Evolutionary conservation across 2,329 filamentous ascomycete genomes (phyloP).

Genomic region (Mariannaea sp.): DNA sequence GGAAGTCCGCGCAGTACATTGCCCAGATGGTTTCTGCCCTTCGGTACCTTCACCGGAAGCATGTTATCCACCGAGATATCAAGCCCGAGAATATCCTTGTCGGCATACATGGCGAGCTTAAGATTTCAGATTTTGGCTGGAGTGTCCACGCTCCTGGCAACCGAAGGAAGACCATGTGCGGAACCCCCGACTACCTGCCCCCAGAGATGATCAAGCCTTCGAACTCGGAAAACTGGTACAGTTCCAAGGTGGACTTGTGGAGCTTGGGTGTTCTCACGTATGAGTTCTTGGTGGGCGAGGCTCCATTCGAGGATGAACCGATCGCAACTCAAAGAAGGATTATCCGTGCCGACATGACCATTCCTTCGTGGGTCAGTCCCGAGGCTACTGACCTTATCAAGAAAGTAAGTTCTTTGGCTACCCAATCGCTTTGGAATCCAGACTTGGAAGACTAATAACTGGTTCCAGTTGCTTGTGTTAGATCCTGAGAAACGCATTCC

Average conservation of each 20-base stretch:
- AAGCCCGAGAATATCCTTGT: conserved; percentile 98
- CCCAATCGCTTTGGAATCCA: neutral
- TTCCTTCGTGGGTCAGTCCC: conserved; percentile 86
- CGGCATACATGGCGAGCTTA: conserved; percentile 96
- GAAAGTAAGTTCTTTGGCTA: conserved; percentile 61
- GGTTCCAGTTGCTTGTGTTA: conserved; percentile 76
- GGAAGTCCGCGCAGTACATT: conserved; percentile 84
- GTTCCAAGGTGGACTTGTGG: conserved; percentile 96
- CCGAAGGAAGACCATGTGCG: conserved; percentile 91
- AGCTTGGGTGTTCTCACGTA: conserved; percentile 93
- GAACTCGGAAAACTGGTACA: conserved; percentile 83
- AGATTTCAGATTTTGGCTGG: conserved; percentile 98
- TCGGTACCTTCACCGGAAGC: conserved; percentile 92
- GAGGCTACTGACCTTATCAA: conserved; percentile 94
- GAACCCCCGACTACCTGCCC: conserved; percentile 94
- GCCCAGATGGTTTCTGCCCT: conserved; percentile 87
- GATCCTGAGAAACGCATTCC: conserved; percentile 93
- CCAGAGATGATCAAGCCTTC: conserved; percentile 95
- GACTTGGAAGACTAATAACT: conserved; percentile 31
- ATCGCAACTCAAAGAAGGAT: conserved; percentile 95
- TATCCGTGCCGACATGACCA: conserved; percentile 85
- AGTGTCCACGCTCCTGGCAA: conserved; percentile 97
- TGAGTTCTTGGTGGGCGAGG: conserved; percentile 94
- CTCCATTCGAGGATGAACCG: conserved; percentile 94
- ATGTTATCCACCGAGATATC: conserved; percentile 96